phyloP scores from a whole-genome alignment of 2,329 filamentous ascomycete species.

The Fusarium falciforme region DNA sequence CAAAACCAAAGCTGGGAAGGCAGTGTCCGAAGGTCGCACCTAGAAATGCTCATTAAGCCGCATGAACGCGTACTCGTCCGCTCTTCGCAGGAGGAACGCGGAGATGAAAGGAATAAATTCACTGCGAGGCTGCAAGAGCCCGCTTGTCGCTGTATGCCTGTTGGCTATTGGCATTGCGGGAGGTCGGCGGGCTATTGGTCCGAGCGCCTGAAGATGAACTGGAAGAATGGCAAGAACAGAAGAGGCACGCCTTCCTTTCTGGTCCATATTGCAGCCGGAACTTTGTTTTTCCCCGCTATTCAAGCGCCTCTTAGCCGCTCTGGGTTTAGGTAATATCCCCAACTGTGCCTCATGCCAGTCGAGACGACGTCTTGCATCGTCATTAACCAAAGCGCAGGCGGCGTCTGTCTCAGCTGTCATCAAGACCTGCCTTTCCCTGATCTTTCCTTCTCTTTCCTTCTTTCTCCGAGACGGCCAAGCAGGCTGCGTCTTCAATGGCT shows the following conservation, averaged over 20 bases:
- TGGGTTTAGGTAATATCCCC: not conserved
- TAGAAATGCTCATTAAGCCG: slow-evolving; percentile 7
- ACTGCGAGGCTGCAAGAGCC: slow-evolving; percentile 33
- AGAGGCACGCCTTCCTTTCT: not conserved
- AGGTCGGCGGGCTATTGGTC: slow-evolving; percentile 37
- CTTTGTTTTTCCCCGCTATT: not conserved
- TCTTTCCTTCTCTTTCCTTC: not conserved
- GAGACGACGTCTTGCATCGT: not conserved
- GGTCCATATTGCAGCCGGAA: not conserved
- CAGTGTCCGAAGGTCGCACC: slow-evolving; percentile 1
- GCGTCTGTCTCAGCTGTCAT: not conserved
- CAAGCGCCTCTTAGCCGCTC: not conserved
- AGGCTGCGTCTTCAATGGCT: not conserved
- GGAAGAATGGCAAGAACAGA: slow-evolving; percentile 5
- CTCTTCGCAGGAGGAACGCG: slow-evolving; percentile 1
- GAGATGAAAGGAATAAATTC: slow-evolving; percentile 19
- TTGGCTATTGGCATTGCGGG: slow-evolving; percentile 25
- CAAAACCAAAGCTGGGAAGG: not conserved
- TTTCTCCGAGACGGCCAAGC: not conserved
- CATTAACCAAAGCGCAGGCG: not conserved
- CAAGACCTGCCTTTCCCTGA: not conserved
- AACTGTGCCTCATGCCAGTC: not conserved
- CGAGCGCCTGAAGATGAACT: slow-evolving; percentile 19
- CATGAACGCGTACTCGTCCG: not conserved
- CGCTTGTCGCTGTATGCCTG: slow-evolving; percentile 12